Percentiles rank a stretch among this genome's conserved stretches.
Conservation (phyloP, 163 green algal genomes). For the Scenedesmus sp. region DNA sequence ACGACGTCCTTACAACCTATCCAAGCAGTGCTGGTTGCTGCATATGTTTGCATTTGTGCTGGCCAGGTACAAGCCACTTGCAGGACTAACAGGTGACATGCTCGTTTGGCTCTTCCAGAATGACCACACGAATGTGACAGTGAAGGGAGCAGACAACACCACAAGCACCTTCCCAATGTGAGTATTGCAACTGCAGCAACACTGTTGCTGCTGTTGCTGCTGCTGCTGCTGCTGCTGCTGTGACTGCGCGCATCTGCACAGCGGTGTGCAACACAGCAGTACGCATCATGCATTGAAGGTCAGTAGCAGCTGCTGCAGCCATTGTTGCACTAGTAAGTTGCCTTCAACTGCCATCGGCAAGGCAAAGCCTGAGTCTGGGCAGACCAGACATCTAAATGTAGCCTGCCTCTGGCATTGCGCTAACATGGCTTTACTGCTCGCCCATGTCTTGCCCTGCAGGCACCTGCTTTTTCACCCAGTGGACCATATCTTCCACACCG, state of each 20-base stretch:
- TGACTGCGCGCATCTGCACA: neutral
- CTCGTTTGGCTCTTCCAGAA: conserved; percentile 9
- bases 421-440: too few species aligned
- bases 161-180: neutral
- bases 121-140: neutral
- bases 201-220: neutral
- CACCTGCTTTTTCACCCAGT: conserved; percentile 14
- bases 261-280: too few species aligned
- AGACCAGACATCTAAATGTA: too few species aligned
- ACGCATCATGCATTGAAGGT: too few species aligned
- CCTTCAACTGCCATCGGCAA: too few species aligned
- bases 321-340: too few species aligned
- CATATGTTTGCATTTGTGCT: neutral
- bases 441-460: too few species aligned
- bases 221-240: neutral
- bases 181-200: neutral
- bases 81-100: neutral
- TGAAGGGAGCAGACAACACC: neutral
- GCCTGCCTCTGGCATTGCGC: too few species aligned
- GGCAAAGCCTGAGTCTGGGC: too few species aligned
- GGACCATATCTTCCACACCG: neutral
- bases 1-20: too few species aligned
- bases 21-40: neutral
- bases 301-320: too few species aligned
- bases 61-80: neutral